Evolutionary conservation across 768 basidiomycete species (phyloP).

Genomic region (Lyophyllum shimeji): DNA sequence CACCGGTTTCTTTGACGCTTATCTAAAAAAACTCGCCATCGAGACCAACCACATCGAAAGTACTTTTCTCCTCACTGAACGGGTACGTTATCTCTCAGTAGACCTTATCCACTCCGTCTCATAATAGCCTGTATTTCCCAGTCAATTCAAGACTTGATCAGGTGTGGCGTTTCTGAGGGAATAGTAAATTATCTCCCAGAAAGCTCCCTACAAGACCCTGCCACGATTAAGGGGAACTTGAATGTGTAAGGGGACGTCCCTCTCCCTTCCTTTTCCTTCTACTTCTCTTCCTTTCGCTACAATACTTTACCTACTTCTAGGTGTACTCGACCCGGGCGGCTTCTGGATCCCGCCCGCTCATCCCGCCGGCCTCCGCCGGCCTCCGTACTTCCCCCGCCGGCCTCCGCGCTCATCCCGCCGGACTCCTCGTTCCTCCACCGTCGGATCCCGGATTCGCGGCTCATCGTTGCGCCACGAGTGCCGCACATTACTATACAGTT

Average conservation of each 20-base stretch:
- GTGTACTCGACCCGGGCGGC: no score
- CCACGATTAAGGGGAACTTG: slow-evolving; percentile 24
- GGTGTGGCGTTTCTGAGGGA: slow-evolving; percentile 20
- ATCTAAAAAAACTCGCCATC: slow-evolving; percentile 24
- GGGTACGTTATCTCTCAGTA: slow-evolving; percentile 5
- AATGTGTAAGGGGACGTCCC: no score
- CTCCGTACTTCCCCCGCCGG: no score
- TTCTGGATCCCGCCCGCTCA: no score
- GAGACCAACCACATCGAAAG: slow-evolving; percentile 29
- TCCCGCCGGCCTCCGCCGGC: no score
- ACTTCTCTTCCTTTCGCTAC: slow-evolving; percentile 3
- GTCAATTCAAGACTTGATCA: slow-evolving; percentile 22
- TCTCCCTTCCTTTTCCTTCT: no score
- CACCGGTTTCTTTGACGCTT: slow-evolving; percentile 15
- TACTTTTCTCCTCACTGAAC: slow-evolving; percentile 20
- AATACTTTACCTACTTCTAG: no score
- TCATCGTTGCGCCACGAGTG: no score
- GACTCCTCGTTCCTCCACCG: no score
- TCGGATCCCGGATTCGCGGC: no score
- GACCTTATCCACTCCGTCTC: not conserved
- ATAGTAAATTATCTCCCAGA: slow-evolving; percentile 7
- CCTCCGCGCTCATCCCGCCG: no score
- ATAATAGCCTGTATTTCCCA: slow-evolving; percentile 10
- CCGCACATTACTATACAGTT: no score
- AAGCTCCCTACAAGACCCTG: slow-evolving; percentile 20